Evolutionary conservation across 2,329 filamentous ascomycete species (phyloP).

Genomic region (Calcarisporium arbuscula): DNA sequence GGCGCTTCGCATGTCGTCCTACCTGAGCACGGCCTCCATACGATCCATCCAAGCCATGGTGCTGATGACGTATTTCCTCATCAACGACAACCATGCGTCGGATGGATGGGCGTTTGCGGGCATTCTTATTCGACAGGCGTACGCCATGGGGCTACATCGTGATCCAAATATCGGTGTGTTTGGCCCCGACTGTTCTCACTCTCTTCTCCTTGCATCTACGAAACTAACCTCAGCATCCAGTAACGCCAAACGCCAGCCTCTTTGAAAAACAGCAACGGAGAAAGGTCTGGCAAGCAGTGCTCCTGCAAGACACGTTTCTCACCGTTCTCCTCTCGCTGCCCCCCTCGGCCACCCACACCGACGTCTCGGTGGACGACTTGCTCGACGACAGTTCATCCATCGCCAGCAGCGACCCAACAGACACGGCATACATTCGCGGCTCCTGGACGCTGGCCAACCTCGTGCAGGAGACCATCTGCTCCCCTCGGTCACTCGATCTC

Average conservation of each 20-base stretch:
- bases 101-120: slow-evolving; percentile 80
- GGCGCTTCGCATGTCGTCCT: slow-evolving; percentile 67
- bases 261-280: slow-evolving; percentile 74
- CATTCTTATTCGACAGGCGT: slow-evolving; percentile 69
- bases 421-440: slow-evolving; percentile 65
- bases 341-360: slow-evolving; percentile 71
- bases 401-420: slow-evolving; percentile 55
- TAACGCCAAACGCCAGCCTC: slow-evolving; percentile 56
- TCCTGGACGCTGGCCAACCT: slow-evolving; percentile 76
- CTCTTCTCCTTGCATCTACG: not conserved
- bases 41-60: slow-evolving; percentile 75
- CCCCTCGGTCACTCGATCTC: slow-evolving; percentile 64
- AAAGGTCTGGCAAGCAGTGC: slow-evolving; percentile 76
- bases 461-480: slow-evolving; percentile 71
- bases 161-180: slow-evolving; percentile 63
- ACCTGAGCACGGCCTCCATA: slow-evolving; percentile 67
- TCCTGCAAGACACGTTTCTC: slow-evolving; percentile 75
- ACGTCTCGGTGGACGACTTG: slow-evolving; percentile 69
- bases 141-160: slow-evolving; percentile 74
- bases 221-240: slow-evolving; percentile 22
- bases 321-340: slow-evolving; percentile 73
- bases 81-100: slow-evolving; percentile 79
- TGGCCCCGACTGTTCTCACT: not conserved
- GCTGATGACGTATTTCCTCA: slow-evolving; percentile 72
- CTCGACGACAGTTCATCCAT: slow-evolving; percentile 54